Conservation (phyloP, 805 yeast genomes). For the Zygoascus tannicola region DNA sequence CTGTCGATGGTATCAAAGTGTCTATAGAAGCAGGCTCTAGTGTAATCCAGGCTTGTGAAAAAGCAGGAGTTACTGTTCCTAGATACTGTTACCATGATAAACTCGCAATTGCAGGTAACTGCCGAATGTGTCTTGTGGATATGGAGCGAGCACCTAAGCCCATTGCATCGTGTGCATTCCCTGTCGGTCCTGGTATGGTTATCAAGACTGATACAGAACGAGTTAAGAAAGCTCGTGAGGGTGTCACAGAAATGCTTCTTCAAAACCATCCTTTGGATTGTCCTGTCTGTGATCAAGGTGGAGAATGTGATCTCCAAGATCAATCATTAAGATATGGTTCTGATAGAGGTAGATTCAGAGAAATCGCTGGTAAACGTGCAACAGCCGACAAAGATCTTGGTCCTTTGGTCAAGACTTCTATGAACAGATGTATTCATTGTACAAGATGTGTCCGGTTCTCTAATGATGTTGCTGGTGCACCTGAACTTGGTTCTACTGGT, state of each 20-base stretch:
- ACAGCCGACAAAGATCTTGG: conserved; percentile 87
- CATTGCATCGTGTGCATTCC: conserved; percentile 87
- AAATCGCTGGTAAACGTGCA: conserved; percentile 77
- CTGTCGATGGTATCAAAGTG: conserved; percentile 62
- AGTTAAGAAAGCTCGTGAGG: conserved; percentile 76
- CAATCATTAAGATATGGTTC: conserved; percentile 75
- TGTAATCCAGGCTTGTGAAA: conserved; percentile 83
- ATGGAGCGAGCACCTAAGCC: conserved; percentile 84
- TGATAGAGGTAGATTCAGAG: conserved; percentile 78
- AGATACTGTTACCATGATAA: conserved; percentile 89
- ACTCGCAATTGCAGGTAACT: conserved; percentile 83
- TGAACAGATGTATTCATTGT: conserved; percentile 91
- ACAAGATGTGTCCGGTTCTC: conserved; percentile 84
- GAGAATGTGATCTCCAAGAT: conserved; percentile 88
- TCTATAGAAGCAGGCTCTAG: conserved; percentile 79
- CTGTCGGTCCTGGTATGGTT: conserved; percentile 85
- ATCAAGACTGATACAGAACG: conserved; percentile 71
- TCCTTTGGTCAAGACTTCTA: conserved; percentile 78
- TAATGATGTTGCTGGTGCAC: conserved; percentile 88
- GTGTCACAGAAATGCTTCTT: conserved; percentile 79
- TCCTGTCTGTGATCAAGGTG: conserved; percentile 91
- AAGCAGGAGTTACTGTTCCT: conserved; percentile 81
- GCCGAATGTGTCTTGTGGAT: conserved; percentile 88
- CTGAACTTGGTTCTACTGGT: conserved; percentile 81
- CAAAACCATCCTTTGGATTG: conserved; percentile 89